Evolutionary conservation across 1,139 yeast genomes (phyloP).

Genomic region (Kodamaea suecica): DNA sequence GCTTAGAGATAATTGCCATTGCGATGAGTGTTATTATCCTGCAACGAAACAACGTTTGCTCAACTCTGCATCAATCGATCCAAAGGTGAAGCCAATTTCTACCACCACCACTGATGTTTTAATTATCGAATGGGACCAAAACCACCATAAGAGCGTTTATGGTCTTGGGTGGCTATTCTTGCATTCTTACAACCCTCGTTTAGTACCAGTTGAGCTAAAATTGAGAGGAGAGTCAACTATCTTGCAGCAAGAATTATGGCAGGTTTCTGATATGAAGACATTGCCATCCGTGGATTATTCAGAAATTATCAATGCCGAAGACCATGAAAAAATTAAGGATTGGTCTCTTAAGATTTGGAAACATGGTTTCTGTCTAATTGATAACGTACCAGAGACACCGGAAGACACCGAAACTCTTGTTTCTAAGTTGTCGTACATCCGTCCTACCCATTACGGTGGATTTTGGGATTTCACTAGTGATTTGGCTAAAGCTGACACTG

Average conservation of each 20-base stretch:
- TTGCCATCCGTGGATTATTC: constrained; percentile 54
- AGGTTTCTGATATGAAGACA: constrained; percentile 36
- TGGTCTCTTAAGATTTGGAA: constrained; percentile 60
- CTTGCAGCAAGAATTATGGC: constrained; percentile 44
- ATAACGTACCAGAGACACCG: constrained; percentile 60
- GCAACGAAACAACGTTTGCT: constrained; percentile 63
- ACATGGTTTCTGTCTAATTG: constrained; percentile 63
- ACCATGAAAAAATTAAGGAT: constrained; percentile 45
- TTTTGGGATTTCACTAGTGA: constrained; percentile 82
- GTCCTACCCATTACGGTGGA: constrained; percentile 78
- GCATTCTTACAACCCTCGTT: constrained; percentile 59
- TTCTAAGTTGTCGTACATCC: constrained; percentile 58
- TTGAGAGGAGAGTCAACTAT: constrained; percentile 28
- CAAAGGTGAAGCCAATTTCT: constrained; percentile 39
- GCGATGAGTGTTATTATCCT: constrained; percentile 56
- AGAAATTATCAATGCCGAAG: constrained; percentile 40
- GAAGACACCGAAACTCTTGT: constrained; percentile 60
- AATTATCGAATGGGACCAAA: constrained; percentile 41
- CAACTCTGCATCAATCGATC: constrained; percentile 54
- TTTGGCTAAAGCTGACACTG: constrained; percentile 68
- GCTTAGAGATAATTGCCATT: constrained; percentile 71
- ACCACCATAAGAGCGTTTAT: constrained; percentile 49
- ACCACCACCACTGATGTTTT: constrained; percentile 12
- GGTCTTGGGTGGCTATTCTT: constrained; percentile 49
- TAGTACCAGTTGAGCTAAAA: constrained; percentile 26